Evolutionary conservation across 2,329 filamentous ascomycete species (phyloP).

Genomic region (Aspergillus bombycis): DNA sequence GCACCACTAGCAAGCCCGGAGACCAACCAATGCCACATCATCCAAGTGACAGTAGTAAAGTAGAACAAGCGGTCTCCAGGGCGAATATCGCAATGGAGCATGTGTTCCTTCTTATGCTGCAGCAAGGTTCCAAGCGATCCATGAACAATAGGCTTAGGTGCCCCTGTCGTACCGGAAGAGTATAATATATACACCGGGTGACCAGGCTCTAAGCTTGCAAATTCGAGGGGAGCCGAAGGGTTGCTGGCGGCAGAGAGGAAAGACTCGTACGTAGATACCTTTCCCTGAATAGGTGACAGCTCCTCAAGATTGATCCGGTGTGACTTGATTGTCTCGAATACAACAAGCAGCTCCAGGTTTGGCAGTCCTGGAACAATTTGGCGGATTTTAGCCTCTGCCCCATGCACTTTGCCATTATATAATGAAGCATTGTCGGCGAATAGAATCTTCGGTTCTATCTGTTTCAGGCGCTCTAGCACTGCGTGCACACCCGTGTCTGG

Average conservation of each 20-base stretch:
- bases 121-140: conserved; percentile 86
- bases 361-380: conserved; percentile 72
- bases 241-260: conserved; percentile 51
- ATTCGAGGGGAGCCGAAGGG: conserved; percentile 54
- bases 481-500: conserved; percentile 91
- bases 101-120: conserved; percentile 96
- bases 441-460: conserved; percentile 80
- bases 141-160: conserved; percentile 93
- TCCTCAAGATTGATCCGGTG: conserved; percentile 40
- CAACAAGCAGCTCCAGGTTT: conserved; percentile 69
- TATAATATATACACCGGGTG: conserved; percentile 95
- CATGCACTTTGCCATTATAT: conserved; percentile 90
- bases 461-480: conserved; percentile 81
- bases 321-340: conserved; percentile 68
- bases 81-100: conserved; percentile 80
- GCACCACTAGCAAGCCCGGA: conserved; percentile 81
- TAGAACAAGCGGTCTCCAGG: conserved; percentile 79
- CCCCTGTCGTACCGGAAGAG: conserved; percentile 83
- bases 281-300: conserved; percentile 41
- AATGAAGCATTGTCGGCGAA: conserved; percentile 86
- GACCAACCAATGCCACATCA: conserved; percentile 99
- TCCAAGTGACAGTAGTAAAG: conserved; percentile 95
- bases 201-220: conserved; percentile 78
- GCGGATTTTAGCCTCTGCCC: conserved; percentile 75
- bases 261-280: conserved; percentile 44